Percentiles rank a stretch among this genome's conserved stretches.
These are phyloP conservation scores for Prillingera fragicola DNA, from an alignment of 1,284 basidiomycete species.

Conservation along the genomic window DNA sequence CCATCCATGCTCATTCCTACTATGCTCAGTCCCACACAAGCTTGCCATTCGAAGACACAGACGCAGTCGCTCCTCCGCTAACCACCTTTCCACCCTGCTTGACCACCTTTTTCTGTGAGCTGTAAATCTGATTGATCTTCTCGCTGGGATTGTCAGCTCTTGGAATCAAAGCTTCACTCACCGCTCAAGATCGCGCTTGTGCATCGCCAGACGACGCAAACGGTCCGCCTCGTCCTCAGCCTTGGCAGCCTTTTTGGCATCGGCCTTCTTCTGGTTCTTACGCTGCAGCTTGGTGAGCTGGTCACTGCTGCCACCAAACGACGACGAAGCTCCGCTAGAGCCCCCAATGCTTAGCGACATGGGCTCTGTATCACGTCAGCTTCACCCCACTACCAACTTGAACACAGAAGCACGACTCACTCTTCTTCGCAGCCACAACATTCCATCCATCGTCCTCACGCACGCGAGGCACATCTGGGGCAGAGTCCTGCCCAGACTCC, in stretches of 20 bases:
- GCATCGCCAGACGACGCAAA: conserved; percentile 30
- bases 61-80: conserved; percentile 17
- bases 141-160: conserved; percentile 23
- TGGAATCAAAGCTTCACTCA: conserved; percentile 12
- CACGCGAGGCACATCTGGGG: conserved; percentile 9
- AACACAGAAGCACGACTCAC: conserved; percentile 25
- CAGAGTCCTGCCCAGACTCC: conserved; percentile 13
- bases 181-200: conserved; percentile 40
- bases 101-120: conserved; percentile 21
- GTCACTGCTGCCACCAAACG: conserved; percentile 1
- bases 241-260: conserved; percentile 38
- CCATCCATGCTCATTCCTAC: neutral
- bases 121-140: conserved; percentile 40
- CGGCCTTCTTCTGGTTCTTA: conserved; percentile 44
- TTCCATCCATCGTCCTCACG: conserved; percentile 41
- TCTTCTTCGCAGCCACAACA: conserved; percentile 38
- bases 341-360: conserved; percentile 26
- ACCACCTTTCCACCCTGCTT: conserved; percentile 21
- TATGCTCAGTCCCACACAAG: conserved; percentile 39
- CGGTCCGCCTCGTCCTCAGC: conserved; percentile 40
- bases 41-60: conserved; percentile 33
- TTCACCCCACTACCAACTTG: neutral
- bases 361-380: conserved; percentile 25
- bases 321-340: neutral
- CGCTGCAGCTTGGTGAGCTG: conserved; percentile 30